Conservation (phyloP, 495 filamentous ascomycete species). For the Xeromyces bisporus region DNA sequence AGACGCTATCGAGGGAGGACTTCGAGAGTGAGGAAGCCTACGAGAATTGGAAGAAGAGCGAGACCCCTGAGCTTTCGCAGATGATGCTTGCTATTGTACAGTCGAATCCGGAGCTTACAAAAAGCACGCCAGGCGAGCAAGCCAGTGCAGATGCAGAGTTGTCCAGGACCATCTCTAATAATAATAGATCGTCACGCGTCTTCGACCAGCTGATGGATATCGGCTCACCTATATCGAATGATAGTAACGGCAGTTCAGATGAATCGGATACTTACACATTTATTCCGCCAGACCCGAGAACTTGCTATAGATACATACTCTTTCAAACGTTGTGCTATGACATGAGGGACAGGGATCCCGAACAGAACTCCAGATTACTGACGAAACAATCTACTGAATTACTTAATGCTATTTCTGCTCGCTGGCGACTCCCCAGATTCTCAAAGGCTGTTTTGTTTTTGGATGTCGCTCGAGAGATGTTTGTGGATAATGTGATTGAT, state of each 20-base stretch:
- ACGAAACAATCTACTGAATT: constrained; percentile 72
- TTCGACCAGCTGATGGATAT: constrained; percentile 69
- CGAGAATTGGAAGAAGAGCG: constrained; percentile 74
- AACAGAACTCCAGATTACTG: constrained; percentile 44
- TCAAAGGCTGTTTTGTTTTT: constrained; percentile 67
- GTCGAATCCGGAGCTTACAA: constrained; percentile 72
- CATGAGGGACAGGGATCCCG: constrained; percentile 37
- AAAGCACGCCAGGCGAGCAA: constrained; percentile 31
- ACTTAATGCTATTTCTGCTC: constrained; percentile 64
- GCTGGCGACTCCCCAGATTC: constrained; percentile 82
- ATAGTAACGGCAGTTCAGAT: constrained; percentile 17
- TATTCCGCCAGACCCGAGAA: constrained; percentile 72
- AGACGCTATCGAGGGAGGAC: constrained; percentile 64
- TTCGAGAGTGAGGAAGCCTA: constrained; percentile 87
- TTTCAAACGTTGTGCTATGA: constrained; percentile 57
- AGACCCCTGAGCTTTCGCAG: constrained; percentile 66
- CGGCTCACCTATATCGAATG: constrained; percentile 46
- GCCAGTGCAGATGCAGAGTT: constrained; percentile 26
- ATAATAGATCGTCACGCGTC: constrained; percentile 39
- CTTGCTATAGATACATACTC: constrained; percentile 63
- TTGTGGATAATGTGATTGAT: constrained; percentile 66
- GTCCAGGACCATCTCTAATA: constrained; percentile 35
- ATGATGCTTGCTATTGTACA: constrained; percentile 85
- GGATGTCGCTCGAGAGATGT: constrained; percentile 73
- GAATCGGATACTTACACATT: constrained; percentile 59